These are phyloP conservation scores for Fusarium sambucinum DNA, from an alignment of 2,329 filamentous ascomycete genomes.

Conservation along the genomic window DNA sequence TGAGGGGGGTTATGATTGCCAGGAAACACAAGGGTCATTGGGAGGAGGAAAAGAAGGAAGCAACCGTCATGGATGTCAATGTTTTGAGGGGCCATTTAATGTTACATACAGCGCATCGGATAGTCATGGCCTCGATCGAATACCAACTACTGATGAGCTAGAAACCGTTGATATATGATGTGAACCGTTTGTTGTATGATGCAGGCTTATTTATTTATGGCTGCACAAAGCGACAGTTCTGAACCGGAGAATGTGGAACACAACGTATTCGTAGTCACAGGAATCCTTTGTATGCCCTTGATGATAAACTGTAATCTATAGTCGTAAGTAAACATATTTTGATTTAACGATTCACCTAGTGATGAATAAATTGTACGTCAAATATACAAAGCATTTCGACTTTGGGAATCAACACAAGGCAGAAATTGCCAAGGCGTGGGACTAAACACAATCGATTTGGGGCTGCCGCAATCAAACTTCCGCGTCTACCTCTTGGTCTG, in stretches of 20 bases:
- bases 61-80: constrained; percentile 13
- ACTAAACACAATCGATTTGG: constrained; percentile 52
- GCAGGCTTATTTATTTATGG: not conserved
- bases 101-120: constrained; percentile 15
- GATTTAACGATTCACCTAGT: constrained; percentile 11
- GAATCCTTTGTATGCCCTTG: not conserved
- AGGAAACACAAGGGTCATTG: not conserved
- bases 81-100: constrained; percentile 17
- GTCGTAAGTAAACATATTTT: not conserved
- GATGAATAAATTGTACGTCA: constrained; percentile 6
- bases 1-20: constrained; percentile 47
- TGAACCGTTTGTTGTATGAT: not conserved
- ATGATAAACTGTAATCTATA: not conserved
- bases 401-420: constrained; percentile 42
- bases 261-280: not conserved
- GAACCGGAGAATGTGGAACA: not conserved
- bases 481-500: constrained; percentile 49
- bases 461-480: constrained; percentile 50
- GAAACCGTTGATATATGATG: constrained; percentile 4
- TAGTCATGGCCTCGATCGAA: constrained; percentile 3
- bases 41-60: constrained; percentile 1
- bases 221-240: not conserved
- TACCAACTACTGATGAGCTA: constrained; percentile 1
- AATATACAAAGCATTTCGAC: constrained; percentile 40
- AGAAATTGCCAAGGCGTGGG: constrained; percentile 42